Base-by-base conservation (phyloP, 345 rosid species). In the Citrus mangshanensis region DNA sequence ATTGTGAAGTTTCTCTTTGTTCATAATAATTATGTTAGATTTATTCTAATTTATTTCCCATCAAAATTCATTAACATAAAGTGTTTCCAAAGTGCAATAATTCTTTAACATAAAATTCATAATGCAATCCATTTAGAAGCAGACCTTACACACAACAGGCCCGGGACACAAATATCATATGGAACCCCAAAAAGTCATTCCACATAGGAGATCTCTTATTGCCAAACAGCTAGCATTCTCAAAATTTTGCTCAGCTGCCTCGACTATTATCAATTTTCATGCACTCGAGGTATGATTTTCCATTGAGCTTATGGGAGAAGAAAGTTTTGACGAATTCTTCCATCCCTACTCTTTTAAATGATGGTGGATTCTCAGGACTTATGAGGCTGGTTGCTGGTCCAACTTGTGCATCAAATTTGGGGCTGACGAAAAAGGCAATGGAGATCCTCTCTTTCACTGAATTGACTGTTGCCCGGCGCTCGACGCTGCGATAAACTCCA, bases 351-450 rank as follows among this genome's bases (percentile, higher is more conserved):
- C 58, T 79, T 46, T 27, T 77, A 62, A 63, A 85, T 5, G 38
- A 32, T 9, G 87, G 80, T 22, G 85, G 85, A 38, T 77, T 85
- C 2, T 69, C n/a, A 2, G 80, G 66, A 25, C 24, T 77, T 18
- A 70, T 51, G 9, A 85, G 19, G 56, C 74, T 61, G 1, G 8
- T 32, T n/a, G 68, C 77, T 4, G 85, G 87, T 9, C 87, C 83
- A 49, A 85, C n/a, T 60, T 73, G 81, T 70, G 83, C 85, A 0
- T 79, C 85, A 6, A 73, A 63, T n/a, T 71, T 81, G 2, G 87
- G 87, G 73, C 51, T 63, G 19, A 68, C 30, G 18, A 84, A 84
- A 51, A 73, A 79, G 1, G 81, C 81, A n/a, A 80, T 8, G 0
- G 83, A 68, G 4, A 80, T 69, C 46, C 81, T 77, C 22, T 67